Conservation (phyloP, 805 yeast species). For the Kluyveromyces siamensis region DNA sequence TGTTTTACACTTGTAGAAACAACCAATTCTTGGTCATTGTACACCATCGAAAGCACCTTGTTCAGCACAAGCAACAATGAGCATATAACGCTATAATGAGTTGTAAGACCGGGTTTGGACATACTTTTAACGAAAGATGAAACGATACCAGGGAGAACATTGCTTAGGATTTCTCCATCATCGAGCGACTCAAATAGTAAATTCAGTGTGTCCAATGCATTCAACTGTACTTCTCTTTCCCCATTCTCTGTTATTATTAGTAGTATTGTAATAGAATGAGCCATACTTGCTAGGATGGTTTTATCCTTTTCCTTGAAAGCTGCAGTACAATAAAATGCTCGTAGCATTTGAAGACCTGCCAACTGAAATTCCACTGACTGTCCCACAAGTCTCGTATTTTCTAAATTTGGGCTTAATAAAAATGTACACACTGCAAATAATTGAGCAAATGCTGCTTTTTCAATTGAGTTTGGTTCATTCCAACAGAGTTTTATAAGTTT, state of each 20-base stretch:
- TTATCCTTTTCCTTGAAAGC: conserved; percentile 20
- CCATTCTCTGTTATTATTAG: conserved; percentile 26
- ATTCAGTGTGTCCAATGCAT: conserved; percentile 28
- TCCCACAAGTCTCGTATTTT: conserved; percentile 10
- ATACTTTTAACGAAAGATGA: conserved; percentile 36
- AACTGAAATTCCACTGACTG: conserved; percentile 31
- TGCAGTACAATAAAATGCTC: conserved; percentile 26
- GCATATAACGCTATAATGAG: conserved; percentile 32
- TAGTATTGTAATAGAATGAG: conserved; percentile 38
- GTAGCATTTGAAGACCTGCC: conserved; percentile 30
- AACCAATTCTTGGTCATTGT: conserved; percentile 34
- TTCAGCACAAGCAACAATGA: conserved; percentile 26
- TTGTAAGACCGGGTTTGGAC: conserved; percentile 21
- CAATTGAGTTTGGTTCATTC: conserved; percentile 31
- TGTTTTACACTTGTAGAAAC: conserved; percentile 15
- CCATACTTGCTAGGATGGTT: conserved; percentile 35
- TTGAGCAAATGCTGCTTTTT: conserved; percentile 34
- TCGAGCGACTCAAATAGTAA: conserved; percentile 29
- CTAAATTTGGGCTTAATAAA: conserved; percentile 30
- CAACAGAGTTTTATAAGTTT: conserved; percentile 41
- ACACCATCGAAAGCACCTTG: conserved; percentile 28
- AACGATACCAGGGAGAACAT: conserved; percentile 43
- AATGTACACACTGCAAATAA: conserved; percentile 38
- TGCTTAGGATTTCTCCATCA: conserved; percentile 42
- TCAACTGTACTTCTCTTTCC: conserved; percentile 25